These are phyloP conservation scores for Magnusiomyces suaveolens DNA, from an alignment of 1,139 yeast genomes.

Conservation along the genomic window DNA sequence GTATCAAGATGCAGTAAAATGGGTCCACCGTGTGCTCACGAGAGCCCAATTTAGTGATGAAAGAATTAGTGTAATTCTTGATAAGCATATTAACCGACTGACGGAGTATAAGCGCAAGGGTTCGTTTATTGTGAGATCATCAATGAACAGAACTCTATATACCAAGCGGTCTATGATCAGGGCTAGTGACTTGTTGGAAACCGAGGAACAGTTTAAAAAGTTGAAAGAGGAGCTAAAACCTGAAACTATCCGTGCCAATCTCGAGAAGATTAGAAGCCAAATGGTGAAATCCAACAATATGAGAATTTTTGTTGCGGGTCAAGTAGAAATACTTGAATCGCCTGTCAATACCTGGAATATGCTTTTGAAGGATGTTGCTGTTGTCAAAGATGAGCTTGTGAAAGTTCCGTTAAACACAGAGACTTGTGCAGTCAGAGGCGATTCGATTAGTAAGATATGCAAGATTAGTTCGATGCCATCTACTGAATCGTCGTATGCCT, in stretches of 20 bases:
- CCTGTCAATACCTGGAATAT: conserved; percentile 60
- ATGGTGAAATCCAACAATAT: conserved; percentile 53
- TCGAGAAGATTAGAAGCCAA: conserved; percentile 48
- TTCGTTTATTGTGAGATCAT: conserved; percentile 55
- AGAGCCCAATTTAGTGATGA: conserved; percentile 61
- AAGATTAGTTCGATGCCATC: conserved; percentile 68
- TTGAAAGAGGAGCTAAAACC: conserved; percentile 43
- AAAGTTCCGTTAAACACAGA: conserved; percentile 46
- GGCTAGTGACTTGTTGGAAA: conserved; percentile 54
- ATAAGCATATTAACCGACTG: conserved; percentile 62
- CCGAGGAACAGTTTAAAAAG: conserved; percentile 50
- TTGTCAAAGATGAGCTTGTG: conserved; percentile 5
- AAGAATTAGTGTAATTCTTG: conserved; percentile 60
- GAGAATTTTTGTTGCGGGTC: conserved; percentile 66
- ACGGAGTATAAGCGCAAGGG: conserved; percentile 81
- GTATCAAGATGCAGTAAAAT: conserved; percentile 59
- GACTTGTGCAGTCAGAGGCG: conserved; percentile 51
- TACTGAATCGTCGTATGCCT: conserved; percentile 74
- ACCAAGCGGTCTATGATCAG: conserved; percentile 53
- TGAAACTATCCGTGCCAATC: conserved; percentile 39
- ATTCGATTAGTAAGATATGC: conserved; percentile 45
- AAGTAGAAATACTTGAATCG: conserved; percentile 38
- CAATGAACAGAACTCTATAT: conserved; percentile 46
- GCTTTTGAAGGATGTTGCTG: conserved; percentile 9
- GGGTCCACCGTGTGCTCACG: conserved; percentile 62